A percentile compares a stretch with the other conserved stretches of the same genome.
Conservation (phyloP, 2,329 filamentous ascomycete genomes). For the Cyphellophora europaea region DNA sequence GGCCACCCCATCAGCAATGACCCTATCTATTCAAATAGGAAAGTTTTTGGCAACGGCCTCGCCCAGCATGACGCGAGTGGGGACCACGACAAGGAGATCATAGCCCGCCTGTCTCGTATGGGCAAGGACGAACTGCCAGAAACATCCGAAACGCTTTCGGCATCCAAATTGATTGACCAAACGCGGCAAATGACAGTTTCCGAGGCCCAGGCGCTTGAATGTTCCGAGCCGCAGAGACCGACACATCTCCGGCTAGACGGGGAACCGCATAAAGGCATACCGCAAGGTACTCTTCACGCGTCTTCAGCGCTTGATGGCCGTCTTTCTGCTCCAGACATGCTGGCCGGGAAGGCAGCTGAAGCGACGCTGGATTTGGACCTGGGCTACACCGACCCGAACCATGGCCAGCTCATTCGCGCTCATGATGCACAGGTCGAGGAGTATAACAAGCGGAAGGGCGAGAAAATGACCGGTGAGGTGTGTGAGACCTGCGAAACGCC, state of each 20-base stretch:
- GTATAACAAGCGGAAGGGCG: slow-evolving; percentile 83
- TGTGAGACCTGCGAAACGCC: slow-evolving; percentile 79
- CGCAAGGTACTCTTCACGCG: slow-evolving; percentile 28
- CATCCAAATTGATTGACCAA: slow-evolving; percentile 12
- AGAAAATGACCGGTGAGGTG: slow-evolving; percentile 79
- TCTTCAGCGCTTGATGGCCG: slow-evolving; percentile 19
- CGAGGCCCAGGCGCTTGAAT: slow-evolving; percentile 7
- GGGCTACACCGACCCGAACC: slow-evolving; percentile 9
- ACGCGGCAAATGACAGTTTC: slow-evolving; percentile 19
- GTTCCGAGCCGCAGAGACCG: slow-evolving; percentile 11
- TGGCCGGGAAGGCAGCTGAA: slow-evolving; percentile 5
- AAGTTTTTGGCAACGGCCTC: slow-evolving; percentile 77
- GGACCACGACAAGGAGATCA: slow-evolving; percentile 80
- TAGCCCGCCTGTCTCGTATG: slow-evolving; percentile 76
- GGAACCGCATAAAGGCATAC: slow-evolving; percentile 26
- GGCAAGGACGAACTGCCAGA: slow-evolving; percentile 83
- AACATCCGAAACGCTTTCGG: slow-evolving; percentile 1
- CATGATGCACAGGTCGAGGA: slow-evolving; percentile 79
- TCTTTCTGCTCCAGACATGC: slow-evolving; percentile 25
- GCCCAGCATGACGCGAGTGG: slow-evolving; percentile 58
- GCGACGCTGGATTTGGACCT: slow-evolving; percentile 6
- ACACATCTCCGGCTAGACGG: slow-evolving; percentile 24
- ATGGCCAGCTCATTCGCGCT: slow-evolving; percentile 13
- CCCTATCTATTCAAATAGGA: slow-evolving; percentile 91
- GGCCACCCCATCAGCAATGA: slow-evolving; percentile 96